Percentiles rank a stretch among this genome's conserved stretches.
Evolutionary conservation across 331 rosid genomes (phyloP).

Genomic region (Spiraea crenata): DNA sequence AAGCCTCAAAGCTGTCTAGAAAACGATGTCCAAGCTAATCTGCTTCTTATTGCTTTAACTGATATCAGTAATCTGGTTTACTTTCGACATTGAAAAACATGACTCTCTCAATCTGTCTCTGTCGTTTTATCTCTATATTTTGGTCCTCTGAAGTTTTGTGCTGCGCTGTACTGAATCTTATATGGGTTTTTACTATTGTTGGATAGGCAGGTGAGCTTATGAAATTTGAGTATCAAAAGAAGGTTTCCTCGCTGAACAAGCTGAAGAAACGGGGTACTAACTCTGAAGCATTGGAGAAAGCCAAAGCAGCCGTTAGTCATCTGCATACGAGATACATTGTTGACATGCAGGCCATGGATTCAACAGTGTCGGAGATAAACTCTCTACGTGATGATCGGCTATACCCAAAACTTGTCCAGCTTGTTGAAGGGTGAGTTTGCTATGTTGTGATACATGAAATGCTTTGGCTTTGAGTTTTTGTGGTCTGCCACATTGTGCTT

Average conservation of each 20-base stretch:
- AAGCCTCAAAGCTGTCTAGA: background rate
- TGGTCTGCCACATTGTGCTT: background rate
- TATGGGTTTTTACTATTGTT: slow-evolving; percentile 24
- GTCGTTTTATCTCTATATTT: background rate
- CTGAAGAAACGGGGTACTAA: slow-evolving; percentile 61
- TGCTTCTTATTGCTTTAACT: too few relatives aligned
- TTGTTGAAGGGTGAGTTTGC: slow-evolving; percentile 80
- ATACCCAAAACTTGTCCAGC: slow-evolving; percentile 83
- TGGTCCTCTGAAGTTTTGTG: background rate
- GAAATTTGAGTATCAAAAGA: slow-evolving; percentile 89
- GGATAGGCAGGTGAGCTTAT: slow-evolving; percentile 91
- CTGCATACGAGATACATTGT: slow-evolving; percentile 96
- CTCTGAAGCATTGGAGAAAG: slow-evolving; percentile 79
- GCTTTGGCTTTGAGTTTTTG: background rate
- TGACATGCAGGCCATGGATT: slow-evolving; percentile 98
- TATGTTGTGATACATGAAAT: slow-evolving; percentile 13
- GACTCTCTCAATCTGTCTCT: background rate
- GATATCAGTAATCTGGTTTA: background rate
- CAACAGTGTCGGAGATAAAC: slow-evolving; percentile 86
- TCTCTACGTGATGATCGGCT: slow-evolving; percentile 79
- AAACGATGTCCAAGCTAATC: too few relatives aligned
- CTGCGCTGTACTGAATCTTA: slow-evolving; percentile 7
- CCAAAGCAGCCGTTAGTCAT: slow-evolving; percentile 88
- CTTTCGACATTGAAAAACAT: background rate
- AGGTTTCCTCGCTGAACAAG: slow-evolving; percentile 68